Base-by-base conservation (phyloP, 106 monocot species). In the Ottelia alismoides region DNA sequence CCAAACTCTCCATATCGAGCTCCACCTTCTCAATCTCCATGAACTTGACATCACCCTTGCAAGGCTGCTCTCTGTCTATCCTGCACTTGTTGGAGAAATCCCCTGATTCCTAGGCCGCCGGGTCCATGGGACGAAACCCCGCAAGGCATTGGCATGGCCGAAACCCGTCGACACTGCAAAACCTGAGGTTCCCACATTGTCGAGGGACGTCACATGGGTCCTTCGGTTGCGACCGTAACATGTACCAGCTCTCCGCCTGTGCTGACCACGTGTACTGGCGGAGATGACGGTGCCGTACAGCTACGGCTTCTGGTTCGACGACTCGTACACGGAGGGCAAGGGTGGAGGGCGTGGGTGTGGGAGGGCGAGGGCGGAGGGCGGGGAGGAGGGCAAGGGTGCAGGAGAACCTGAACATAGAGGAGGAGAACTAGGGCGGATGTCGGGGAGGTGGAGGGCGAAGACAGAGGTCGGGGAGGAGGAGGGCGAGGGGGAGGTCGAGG, bases 231-330 rank as follows among this genome's bases (percentile, higher is more conserved):
- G 76, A 62, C 83, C 83, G 78, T 74, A 78, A 83, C 65, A 65
- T 65, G 59, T 56, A 64, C 83, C 83, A 83, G 71, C 64, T 74
- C 19, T 70, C 63, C 44, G 71, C 25, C 78, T 83, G 78, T 16
- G 65, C 28, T 1, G 74, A 78, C 83, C 83, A 83, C 16, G 78
- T 78, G 64, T 70, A 78, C 70, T 78, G 83, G 67, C 71, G 58
- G 51, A 83, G 28, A n/a, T n/a, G n/a, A n/a, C n/a, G n/a, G n/a
- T n/a, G n/a, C n/a, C n/a, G n/a, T n/a, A n/a, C n/a, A n/a, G n/a
- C n/a, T n/a, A n/a, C n/a, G n/a, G n/a, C n/a, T n/a, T n/a, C n/a
- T n/a, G n/a, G n/a, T n/a, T n/a, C n/a, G n/a, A n/a, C n/a, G n/a
- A n/a, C n/a, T n/a, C n/a, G n/a, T n/a, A n/a, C n/a, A n/a, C n/a